phyloP scores from a whole-genome alignment of 805 yeast species.

The Candida nanaspora region DNA sequence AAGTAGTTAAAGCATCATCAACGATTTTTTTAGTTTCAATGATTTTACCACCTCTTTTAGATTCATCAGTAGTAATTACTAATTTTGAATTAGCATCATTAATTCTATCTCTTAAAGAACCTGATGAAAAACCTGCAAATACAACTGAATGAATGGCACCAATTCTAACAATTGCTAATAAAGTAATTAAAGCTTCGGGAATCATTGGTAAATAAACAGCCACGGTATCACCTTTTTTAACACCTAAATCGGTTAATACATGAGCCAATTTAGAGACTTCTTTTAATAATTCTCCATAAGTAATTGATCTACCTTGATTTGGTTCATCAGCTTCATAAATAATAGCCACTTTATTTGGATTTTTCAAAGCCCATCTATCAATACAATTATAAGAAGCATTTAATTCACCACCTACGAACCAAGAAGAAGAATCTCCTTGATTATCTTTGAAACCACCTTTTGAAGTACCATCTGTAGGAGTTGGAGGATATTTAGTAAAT shows the following conservation, averaged over 20 bases:
- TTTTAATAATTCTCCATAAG: slow-evolving; percentile 65
- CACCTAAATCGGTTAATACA: slow-evolving; percentile 57
- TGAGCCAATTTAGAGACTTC: slow-evolving; percentile 69
- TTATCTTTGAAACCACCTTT: slow-evolving; percentile 34
- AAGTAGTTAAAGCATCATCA: slow-evolving; percentile 65
- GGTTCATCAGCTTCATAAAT: slow-evolving; percentile 81
- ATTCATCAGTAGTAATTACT: slow-evolving; percentile 76
- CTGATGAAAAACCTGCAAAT: slow-evolving; percentile 78
- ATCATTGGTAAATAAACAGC: slow-evolving; percentile 86
- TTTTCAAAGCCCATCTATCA: slow-evolving; percentile 68
- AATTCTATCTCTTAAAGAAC: slow-evolving; percentile 65
- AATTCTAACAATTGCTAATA: slow-evolving; percentile 71
- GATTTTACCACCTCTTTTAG: slow-evolving; percentile 76
- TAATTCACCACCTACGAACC: slow-evolving; percentile 76
- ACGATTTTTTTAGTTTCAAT: slow-evolving; percentile 76
- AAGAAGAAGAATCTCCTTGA: slow-evolving; percentile 48
- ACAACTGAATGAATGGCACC: slow-evolving; percentile 85
- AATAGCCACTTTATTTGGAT: slow-evolving; percentile 68
- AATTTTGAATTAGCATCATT: slow-evolving; percentile 65
- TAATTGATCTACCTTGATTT: slow-evolving; percentile 49
- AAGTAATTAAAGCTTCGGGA: slow-evolving; percentile 68
- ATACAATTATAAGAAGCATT: slow-evolving; percentile 79
- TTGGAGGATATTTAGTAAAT: slow-evolving; percentile 35
- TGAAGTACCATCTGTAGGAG: slow-evolving; percentile 26
- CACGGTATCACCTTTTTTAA: slow-evolving; percentile 76